Evolutionary conservation across 2,329 filamentous ascomycete genomes (phyloP), one percentile per base, ranked within the genome.

Genomic region (Aaosphaeria arxii): DNA sequence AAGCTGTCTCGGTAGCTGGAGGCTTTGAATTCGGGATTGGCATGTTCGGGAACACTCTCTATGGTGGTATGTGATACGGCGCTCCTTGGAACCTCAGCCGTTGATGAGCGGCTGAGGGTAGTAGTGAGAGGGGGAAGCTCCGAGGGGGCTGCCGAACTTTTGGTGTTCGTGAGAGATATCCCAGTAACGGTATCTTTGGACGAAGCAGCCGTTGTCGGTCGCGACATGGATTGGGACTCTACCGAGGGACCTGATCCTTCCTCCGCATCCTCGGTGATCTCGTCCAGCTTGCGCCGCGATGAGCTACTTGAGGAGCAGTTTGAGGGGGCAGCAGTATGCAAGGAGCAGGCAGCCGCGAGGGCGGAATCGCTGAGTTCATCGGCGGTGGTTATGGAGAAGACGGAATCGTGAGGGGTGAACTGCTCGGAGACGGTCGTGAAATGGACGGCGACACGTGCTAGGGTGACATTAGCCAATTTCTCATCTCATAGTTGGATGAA

Each of bases 241-340:
- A 61, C 57, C 24, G 38, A 52, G 6, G 47, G 24, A 29, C 11
- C 56, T 44, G 61, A 82, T 76, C 54, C 81, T 72, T 95, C 91
- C 64, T 95, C 90, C 46, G 87, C 88, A 73, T 94, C 89, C 72
- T 97, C 94, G n/a, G 87, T 85, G 66, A 97, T 96, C 73, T 95
- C 92, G 74, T 92, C 87, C 59, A 97, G 76, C 56, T 89, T 85
- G 63, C 85, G 81, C 50, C 87, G 83, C 55, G 91, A 76, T 5
- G 90, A 95, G 65, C 88, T 91, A 43, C 83, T 88, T 4, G 89
- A 92, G 7, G 91, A 95, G 29, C 87, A 90, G 56, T 86, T 89
- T 17, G 92, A 95, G 36, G 86, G 87, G 9, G 89, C 89, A 6
- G 91, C 89, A 36, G 91, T 88, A 71, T 96, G 91, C 46, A 96